These are phyloP conservation scores for Elsinoe australis DNA, from an alignment of 2,329 filamentous ascomycete species.

Conservation along the genomic window DNA sequence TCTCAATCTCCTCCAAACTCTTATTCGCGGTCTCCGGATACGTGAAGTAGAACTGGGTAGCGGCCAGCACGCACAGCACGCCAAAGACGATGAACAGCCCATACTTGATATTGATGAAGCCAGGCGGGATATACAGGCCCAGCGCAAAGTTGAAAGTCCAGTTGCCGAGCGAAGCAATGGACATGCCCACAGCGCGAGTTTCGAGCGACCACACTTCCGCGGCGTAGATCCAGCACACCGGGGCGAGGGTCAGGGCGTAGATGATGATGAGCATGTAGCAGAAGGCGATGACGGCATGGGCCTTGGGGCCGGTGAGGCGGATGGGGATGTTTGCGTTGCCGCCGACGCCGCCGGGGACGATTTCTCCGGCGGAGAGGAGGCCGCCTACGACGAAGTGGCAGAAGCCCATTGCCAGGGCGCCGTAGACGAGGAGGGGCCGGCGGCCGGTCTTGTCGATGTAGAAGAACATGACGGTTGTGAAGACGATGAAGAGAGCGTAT, in stretches of 20 bases:
- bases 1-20: slow-evolving; percentile 35
- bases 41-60: slow-evolving; percentile 40
- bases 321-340: slow-evolving; percentile 49
- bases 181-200: slow-evolving; percentile 53
- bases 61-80: slow-evolving; percentile 39
- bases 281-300: slow-evolving; percentile 58
- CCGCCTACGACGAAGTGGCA: slow-evolving; percentile 44
- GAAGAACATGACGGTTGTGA: slow-evolving; percentile 36
- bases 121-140: slow-evolving; percentile 51
- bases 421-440: slow-evolving; percentile 36
- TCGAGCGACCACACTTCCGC: slow-evolving; percentile 57
- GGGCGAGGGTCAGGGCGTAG: slow-evolving; percentile 57
- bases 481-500: slow-evolving; percentile 38
- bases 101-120: slow-evolving; percentile 52
- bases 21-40: slow-evolving; percentile 37
- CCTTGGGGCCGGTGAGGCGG: slow-evolving; percentile 44
- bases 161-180: slow-evolving; percentile 46
- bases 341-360: slow-evolving; percentile 39
- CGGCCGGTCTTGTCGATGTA: slow-evolving; percentile 38
- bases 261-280: slow-evolving; percentile 57
- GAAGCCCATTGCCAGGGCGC: slow-evolving; percentile 37
- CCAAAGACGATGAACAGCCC: slow-evolving; percentile 47
- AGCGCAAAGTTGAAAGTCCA: slow-evolving; percentile 52
- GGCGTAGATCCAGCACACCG: slow-evolving; percentile 59
- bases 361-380: slow-evolving; percentile 36